Percentiles rank a stretch among this genome's conserved stretches.
Evolutionary conservation across 169 alveolate genomes (phyloP).

Genomic region (Amoebophrya sp.): DNA sequence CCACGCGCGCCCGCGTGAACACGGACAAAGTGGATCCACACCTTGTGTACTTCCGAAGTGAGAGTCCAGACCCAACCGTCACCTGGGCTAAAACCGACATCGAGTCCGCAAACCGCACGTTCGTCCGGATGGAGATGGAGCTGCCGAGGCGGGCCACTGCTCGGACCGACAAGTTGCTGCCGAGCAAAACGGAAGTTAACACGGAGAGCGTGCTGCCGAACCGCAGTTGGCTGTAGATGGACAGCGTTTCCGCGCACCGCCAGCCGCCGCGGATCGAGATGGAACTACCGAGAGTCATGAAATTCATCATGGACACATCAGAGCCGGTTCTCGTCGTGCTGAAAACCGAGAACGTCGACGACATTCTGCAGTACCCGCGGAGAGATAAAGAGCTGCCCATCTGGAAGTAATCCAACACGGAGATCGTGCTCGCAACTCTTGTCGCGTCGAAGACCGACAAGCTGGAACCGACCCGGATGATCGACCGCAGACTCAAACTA

Average conservation of each 20-base stretch:
- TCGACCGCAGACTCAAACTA: neutral
- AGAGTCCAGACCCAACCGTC: neutral
- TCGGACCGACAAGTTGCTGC: neutral
- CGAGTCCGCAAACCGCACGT: neutral
- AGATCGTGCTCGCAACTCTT: neutral
- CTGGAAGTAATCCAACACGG: neutral
- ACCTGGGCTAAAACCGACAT: neutral
- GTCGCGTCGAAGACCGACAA: neutral
- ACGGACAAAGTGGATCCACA: neutral
- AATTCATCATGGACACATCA: neutral
- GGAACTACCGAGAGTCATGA: conserved; percentile 13
- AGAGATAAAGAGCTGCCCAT: conserved; percentile 3
- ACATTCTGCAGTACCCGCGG: neutral
- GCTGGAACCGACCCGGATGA: neutral
- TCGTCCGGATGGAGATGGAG: neutral
- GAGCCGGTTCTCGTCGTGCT: neutral
- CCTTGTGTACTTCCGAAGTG: neutral
- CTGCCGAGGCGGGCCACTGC: conserved; percentile 16
- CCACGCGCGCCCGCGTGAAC: neutral
- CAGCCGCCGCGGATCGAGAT: neutral
- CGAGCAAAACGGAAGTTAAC: neutral
- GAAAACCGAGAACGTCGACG: neutral
- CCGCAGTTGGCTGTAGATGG: neutral
- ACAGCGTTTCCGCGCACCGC: neutral
- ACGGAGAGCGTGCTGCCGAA: conserved; percentile 10